Evolutionary conservation across 2,329 filamentous ascomycete genomes (phyloP), one percentile per base, ranked within the genome.

Genomic region (Fusarium multiceps): DNA sequence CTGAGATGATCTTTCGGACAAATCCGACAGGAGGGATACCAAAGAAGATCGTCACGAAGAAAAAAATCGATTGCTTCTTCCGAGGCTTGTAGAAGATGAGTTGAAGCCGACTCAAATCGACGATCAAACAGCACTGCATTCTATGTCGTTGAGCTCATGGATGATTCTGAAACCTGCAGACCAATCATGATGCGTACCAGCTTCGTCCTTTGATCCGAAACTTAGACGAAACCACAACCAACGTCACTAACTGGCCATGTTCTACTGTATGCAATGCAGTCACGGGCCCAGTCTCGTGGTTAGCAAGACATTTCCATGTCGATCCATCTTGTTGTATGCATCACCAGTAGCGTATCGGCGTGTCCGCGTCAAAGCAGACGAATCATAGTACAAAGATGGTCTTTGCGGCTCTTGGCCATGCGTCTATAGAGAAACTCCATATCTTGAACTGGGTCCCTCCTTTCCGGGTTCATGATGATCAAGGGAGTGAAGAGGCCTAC

Each of bases 351-450:
- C 51, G 20, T 42, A 49, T 71, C 67, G 67, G 68, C 50, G 50
- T 71, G 54, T 34, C 67, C 68, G 68, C 68, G 63, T 59, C 45
- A 68, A 68, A 50, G 11, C 7, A 41, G 27, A 55, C 63, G 54
- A 70, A 68, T 64, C 58, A 64, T 46, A 27, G 7, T 23, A 3
- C 6, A 41, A 16, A 43, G 13, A 28, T 32, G 32, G 34, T 28
- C 9, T 25, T 27, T 56, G 43, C 21, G 50, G 54, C 58, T 71
- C 55, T 55, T 60, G 63, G 50, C 46, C 7, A 23, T 70, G 54
- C 49, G 46, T 46, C 48, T 62, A 55, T 55, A 37, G 28, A 47
- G 20, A 28, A 23, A 27, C 41, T 25, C 47, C 21, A 67, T 41
- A 23, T 34, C 23, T 16, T 58, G 27, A 47, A 37, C 45, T 27